phyloP scores from a whole-genome alignment of 2,329 filamentous ascomycete species.

The Salinomyces thailandicus region DNA sequence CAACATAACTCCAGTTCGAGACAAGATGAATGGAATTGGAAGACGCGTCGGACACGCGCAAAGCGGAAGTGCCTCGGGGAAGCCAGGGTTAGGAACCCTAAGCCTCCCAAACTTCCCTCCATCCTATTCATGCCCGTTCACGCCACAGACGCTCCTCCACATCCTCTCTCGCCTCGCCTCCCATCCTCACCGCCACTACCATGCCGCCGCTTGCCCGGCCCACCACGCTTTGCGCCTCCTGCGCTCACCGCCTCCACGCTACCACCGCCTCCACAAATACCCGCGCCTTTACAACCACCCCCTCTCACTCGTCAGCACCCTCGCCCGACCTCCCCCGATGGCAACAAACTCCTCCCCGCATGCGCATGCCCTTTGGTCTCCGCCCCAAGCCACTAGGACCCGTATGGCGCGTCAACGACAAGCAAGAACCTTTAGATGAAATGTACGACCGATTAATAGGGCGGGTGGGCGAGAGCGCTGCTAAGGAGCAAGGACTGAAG shows the following conservation, averaged over 20 bases:
- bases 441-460: slow-evolving; percentile 73
- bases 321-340: slow-evolving; percentile 35
- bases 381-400: slow-evolving; percentile 46
- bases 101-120: no score
- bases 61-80: no score
- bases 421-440: slow-evolving; percentile 61
- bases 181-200: background rate
- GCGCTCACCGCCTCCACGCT: slow-evolving; percentile 11
- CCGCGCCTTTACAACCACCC: slow-evolving; percentile 21
- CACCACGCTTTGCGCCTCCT: slow-evolving; percentile 23
- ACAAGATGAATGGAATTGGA: no score
- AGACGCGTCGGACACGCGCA: no score
- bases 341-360: slow-evolving; percentile 38
- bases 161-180: no score
- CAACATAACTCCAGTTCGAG: no score
- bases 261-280: slow-evolving; percentile 18
- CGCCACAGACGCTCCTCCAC: no score
- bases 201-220: slow-evolving; percentile 9
- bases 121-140: no score
- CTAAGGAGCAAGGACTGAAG: slow-evolving; percentile 6
- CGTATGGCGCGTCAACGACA: slow-evolving; percentile 61
- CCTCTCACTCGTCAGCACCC: slow-evolving; percentile 16
- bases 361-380: slow-evolving; percentile 43
- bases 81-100: no score
- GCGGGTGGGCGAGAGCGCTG: slow-evolving; percentile 17